Conservation (phyloP, 192 early-diverging fungal genomes). For the Coemansia sp. region DNA sequence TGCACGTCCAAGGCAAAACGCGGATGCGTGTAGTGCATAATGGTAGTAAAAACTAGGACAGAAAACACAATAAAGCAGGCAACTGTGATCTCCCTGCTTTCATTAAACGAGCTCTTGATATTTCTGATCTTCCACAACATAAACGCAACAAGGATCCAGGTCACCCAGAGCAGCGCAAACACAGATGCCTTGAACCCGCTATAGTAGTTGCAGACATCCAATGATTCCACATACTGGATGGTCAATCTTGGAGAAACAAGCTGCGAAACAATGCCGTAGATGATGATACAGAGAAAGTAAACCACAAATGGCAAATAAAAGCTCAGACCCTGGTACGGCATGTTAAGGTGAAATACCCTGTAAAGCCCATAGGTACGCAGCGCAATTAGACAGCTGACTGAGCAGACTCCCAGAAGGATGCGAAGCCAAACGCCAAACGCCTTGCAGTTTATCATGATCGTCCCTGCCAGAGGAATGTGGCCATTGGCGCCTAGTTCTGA, state of each 20-base stretch:
- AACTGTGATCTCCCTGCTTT: slow-evolving; percentile 31
- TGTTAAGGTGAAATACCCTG: slow-evolving; percentile 30
- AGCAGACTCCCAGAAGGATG: slow-evolving; percentile 33
- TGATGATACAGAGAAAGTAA: slow-evolving; percentile 10
- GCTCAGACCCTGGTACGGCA: slow-evolving; percentile 29
- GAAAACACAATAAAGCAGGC: slow-evolving; percentile 26
- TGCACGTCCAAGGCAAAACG: slow-evolving; percentile 16
- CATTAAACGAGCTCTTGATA: slow-evolving; percentile 53
- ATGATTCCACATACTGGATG: slow-evolving; percentile 13
- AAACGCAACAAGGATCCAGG: slow-evolving; percentile 23
- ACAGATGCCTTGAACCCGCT: slow-evolving; percentile 27
- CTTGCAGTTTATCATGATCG: slow-evolving; percentile 29
- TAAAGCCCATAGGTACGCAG: slow-evolving; percentile 29
- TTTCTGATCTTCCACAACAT: slow-evolving; percentile 43
- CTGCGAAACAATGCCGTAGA: slow-evolving; percentile 35
- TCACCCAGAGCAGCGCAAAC: slow-evolving; percentile 38
- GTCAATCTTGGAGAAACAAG: slow-evolving; percentile 9
- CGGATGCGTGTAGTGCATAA: slow-evolving; percentile 28
- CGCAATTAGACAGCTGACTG: slow-evolving; percentile 28
- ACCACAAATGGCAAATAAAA: slow-evolving; percentile 26
- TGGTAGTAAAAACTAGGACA: slow-evolving; percentile 32
- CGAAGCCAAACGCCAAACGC: slow-evolving; percentile 49
- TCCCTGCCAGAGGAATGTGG: slow-evolving; percentile 13
- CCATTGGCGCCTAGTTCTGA: slow-evolving; percentile 41
- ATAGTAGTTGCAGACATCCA: slow-evolving; percentile 35